phyloP scores from a whole-genome alignment of 225 moss, liverwort and hornwort species.

The Physcomitrium patens region DNA sequence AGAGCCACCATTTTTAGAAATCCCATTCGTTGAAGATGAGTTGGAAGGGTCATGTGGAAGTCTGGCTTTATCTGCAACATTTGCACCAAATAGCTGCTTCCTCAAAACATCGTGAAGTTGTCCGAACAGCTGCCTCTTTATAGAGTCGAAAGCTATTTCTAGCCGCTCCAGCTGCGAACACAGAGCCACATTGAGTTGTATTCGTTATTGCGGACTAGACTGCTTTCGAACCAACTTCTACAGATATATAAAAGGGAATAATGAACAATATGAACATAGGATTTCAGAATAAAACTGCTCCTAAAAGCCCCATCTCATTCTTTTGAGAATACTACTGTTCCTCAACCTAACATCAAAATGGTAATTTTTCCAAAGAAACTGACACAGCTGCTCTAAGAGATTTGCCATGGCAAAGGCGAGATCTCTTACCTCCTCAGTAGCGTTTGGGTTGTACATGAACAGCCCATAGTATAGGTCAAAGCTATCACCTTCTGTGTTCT shows the following conservation, averaged over 20 bases:
- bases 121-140: conserved; percentile 83
- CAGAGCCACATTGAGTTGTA: background rate
- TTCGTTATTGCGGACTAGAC: background rate
- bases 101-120: conserved; percentile 59
- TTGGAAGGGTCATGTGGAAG: background rate
- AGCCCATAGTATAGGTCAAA: conserved; percentile 99
- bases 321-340: too few relatives aligned
- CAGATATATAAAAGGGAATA: too few relatives aligned
- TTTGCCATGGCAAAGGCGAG: background rate
- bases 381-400: background rate
- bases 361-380: too few relatives aligned
- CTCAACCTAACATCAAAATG: too few relatives aligned
- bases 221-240: too few relatives aligned
- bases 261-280: too few relatives aligned
- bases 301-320: too few relatives aligned
- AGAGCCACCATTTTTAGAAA: background rate
- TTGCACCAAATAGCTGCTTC: conserved; percentile 56
- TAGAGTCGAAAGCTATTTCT: conserved; percentile 87
- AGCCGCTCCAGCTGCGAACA: conserved; percentile 79
- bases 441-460: conserved; percentile 94
- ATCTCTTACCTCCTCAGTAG: conserved; percentile 81
- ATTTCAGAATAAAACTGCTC: too few relatives aligned
- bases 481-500: conserved; percentile 89
- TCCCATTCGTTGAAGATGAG: background rate
- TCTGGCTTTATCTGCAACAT: background rate